Evolutionary conservation across 73 alveolate species (phyloP), one percentile per base, ranked within the genome.

Genomic region (Paramecium sonneborni): DNA sequence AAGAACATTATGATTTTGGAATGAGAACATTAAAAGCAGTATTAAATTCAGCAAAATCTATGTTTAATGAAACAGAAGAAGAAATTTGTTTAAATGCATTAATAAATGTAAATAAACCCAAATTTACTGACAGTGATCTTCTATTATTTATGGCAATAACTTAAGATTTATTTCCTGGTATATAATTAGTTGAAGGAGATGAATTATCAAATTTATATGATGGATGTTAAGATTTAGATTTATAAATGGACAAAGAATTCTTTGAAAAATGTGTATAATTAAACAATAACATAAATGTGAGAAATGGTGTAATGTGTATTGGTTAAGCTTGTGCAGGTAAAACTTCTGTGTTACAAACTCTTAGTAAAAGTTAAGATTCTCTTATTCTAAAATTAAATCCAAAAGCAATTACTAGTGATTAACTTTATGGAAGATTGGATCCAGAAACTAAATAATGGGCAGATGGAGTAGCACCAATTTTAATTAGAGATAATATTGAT

Each of bases 21-120:
- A 96, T 97, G 98, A 97, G 99, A 87, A 95, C 98, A 1, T 93
- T 97, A 43, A 97, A 96, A 76, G 95, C 99, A 56, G 98, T 97
- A 95, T 97, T 98, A 18, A 95, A 92, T 37, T 94, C 96, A 56
- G 98, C 98, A 57, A 76, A 96, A 85, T 74, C 76, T 15, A 74
- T 93, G 58, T 94, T 93, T 28, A 85, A 88, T 30, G 94, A 86
- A 76, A 92, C 92, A 52, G 99, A 96, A 87, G 99, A 96, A 37
- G 87, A 85, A 44, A 46, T 96, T 57, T 72, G 95, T 28, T 70
- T 96, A 32, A 87, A 88, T 32, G 95, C 98, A 62, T 90, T 96
- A 23, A 97, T 93, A 84, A 99, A 98, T 94, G 98, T 96, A 26
- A 97, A 97, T 90, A 94, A 96, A 30, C 99, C 99, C 43, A 98